Evolutionary conservation across 2,329 filamentous ascomycete genomes (phyloP).

Genomic region (Orbilia quercus): DNA sequence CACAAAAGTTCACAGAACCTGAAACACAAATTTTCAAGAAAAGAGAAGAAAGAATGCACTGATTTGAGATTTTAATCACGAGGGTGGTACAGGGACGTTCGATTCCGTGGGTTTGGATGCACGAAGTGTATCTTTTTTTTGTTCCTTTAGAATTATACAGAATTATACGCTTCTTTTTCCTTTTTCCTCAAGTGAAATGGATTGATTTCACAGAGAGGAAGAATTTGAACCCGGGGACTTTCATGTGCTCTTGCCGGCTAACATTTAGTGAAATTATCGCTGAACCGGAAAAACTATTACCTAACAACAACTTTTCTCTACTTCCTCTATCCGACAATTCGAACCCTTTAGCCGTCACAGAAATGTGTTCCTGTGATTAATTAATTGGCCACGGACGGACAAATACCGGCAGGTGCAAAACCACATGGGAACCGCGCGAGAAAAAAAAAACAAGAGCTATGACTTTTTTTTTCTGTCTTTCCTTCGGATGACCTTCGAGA

Average conservation of each 20-base stretch:
- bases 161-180: not conserved
- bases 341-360: slow-evolving; percentile 32
- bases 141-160: not conserved
- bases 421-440: slow-evolving; percentile 27
- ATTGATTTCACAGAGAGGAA: slow-evolving; percentile 2
- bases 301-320: too few species aligned
- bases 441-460: slow-evolving; percentile 34
- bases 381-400: slow-evolving; percentile 45
- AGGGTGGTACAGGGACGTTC: too few species aligned
- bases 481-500: too few species aligned
- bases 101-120: slow-evolving; percentile 23
- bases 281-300: slow-evolving; percentile 51
- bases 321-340: too few species aligned
- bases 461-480: too few species aligned
- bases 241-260: slow-evolving; percentile 38
- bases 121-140: slow-evolving; percentile 18
- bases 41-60: not conserved
- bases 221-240: slow-evolving; percentile 42
- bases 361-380: slow-evolving; percentile 37
- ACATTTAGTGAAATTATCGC: slow-evolving; percentile 1
- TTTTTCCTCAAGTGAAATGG: too few species aligned
- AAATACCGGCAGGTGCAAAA: slow-evolving; percentile 51
- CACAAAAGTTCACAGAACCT: slow-evolving; percentile 40
- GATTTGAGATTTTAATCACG: slow-evolving; percentile 1
- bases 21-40: slow-evolving; percentile 46